Evolutionary conservation across 345 rosid species (phyloP), one percentile per base, ranked within the genome.

Genomic region (Eucalyptus paniculata): DNA sequence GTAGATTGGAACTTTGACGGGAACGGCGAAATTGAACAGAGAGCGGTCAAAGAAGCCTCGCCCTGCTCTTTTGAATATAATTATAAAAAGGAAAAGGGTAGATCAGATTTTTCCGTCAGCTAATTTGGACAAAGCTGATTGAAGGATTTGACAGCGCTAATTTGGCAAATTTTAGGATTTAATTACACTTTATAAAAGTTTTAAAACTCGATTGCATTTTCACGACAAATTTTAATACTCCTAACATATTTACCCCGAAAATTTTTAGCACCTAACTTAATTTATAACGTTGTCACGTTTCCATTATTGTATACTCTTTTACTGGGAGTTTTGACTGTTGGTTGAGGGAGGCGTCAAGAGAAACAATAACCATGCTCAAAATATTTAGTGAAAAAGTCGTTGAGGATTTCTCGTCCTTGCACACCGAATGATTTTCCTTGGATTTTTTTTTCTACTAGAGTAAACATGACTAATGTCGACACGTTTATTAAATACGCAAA

Each of bases 211-310:
- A 62, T 13, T 62, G 0, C 3, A 13, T 4, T 62, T 14, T 62
- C 9, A 9, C 8, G 2, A 62, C 9, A 62, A 65, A 2, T 30
- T 65, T n/a, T 30, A 65, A 15, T 16, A 15, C 19, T 30, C 37
- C 8, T 8, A 8, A 5, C 4, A 4, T 17, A n/a, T 65, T 65
- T 7, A 7, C 34, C 9, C 1, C 0, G 17, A 8, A n/a, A n/a
- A n/a, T 0, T 4, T 15, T 65, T 15, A 15, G 80, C 23, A 67
- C 80, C 21, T 8, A 8, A n/a, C 21, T 67, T 17, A 67, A 32
- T 32, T 16, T 18, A 32, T 16, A 16, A 16, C 12, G 1, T 67
- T n/a, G 40, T 67, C 40, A 18, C 12, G 40, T 67, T 9, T 32
- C 23, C 3, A 6, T 67, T 32, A 16, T 32, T 4, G 5, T 4